Evolutionary conservation across 306 rosid genomes (phyloP).

Genomic region (Cucurbita moschata): DNA sequence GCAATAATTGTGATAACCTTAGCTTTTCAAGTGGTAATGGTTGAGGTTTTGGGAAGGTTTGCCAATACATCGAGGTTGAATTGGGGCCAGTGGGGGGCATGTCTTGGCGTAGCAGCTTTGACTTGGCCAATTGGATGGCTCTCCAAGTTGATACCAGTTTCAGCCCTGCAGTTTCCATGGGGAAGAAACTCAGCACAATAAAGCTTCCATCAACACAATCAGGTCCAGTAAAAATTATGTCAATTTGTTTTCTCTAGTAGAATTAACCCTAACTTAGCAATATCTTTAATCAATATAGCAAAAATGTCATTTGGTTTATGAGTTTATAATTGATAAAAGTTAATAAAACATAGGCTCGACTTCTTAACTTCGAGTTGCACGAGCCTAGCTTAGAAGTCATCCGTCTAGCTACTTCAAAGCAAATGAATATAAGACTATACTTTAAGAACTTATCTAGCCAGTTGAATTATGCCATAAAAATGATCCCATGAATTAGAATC

Average conservation of each 20-base stretch:
- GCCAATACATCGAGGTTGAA: conserved; percentile 13
- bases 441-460: too few species aligned
- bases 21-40: conserved; percentile 11
- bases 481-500: too few species aligned
- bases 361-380: too few species aligned
- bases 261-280: background rate
- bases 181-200: background rate
- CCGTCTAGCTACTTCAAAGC: too few species aligned
- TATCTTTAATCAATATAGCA: background rate
- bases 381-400: too few species aligned
- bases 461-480: too few species aligned
- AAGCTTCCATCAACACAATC: background rate
- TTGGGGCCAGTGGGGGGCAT: conserved; percentile 16
- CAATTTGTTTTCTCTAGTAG: background rate
- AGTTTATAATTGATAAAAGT: too few species aligned
- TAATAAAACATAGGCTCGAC: too few species aligned
- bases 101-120: conserved; percentile 15
- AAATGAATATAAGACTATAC: too few species aligned
- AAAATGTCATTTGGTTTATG: too few species aligned
- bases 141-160: conserved; percentile 10
- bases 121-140: conserved; percentile 21
- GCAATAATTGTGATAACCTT: conserved; percentile 10
- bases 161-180: background rate
- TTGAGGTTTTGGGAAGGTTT: conserved; percentile 15
- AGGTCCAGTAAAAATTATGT: background rate